Evolutionary conservation across 257 asterid species (phyloP), one percentile per base, ranked within the genome.

Genomic region (Solanum ahanhuiri): DNA sequence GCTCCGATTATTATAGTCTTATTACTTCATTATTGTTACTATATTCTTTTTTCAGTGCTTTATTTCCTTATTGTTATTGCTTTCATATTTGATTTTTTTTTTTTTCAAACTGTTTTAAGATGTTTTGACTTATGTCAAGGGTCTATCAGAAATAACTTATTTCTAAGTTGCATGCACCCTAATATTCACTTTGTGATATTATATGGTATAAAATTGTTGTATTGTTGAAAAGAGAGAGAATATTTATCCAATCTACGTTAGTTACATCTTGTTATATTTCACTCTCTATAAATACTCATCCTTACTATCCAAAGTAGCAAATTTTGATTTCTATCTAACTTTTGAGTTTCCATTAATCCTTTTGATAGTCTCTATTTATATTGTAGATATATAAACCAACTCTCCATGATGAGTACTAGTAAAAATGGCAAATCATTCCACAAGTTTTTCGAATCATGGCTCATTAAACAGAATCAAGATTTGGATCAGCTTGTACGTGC

Each of bases 401-500:
- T 63, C 30, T 12, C 73, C 10, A 28, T 69, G 66, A 15, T 17
- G 66, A 28, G 33, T 2, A 8, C n/a, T 8, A 45, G 83, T 9
- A 79, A 30, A 28, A 60, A 87, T 22, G 64, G 12, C 18, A 89
- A 88, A 10, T 73, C 90, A 39, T 92, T 92, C 83, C 85, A 87
- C 43, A 75, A 45, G 10, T 92, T 89, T 91, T 93, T 90, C 64
- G 95, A 94, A 82, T 57, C 67, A 30, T 94, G 96, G 98, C 34
- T 89, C 4, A 14, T 39, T 1, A 91, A 93, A 87, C 95, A 93
- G 28, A 91, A 86, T 85, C 91, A 84, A 82, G 86, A 90, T 4
- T 93, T 93, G 39, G 75, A 92, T 14, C 86, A 91, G 15, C 95
- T 94, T 12, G 43, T 90, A 12, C 83, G 88, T 2, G 91, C 90